Base-by-base conservation (phyloP, 2,329 filamentous ascomycete genomes). In the Cladophialophora psammophila region DNA sequence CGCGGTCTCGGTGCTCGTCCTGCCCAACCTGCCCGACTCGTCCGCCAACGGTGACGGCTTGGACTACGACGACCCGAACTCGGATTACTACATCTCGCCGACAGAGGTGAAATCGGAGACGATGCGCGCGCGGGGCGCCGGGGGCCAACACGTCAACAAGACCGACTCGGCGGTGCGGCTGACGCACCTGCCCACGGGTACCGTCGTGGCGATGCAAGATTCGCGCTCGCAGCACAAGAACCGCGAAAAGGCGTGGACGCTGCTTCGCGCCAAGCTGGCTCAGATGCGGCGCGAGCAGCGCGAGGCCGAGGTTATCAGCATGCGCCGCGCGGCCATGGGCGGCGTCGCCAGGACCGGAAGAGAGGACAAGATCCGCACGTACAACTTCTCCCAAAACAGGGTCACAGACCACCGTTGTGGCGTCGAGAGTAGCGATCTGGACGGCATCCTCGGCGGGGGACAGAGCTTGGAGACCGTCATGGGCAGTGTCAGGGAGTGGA, bases 141-240 rank as follows among this genome's bases (percentile, higher is more conserved):
- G 95, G 36, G 95, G 95, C 0, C 95, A 99, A 81, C 95, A 99
- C 80, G 95, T 99, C 76, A 99, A 99, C 81, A 97, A 94, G 78
- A 99, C 95, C 0, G 95, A 99, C 81, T 97, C 93, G 35, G 95
- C 95, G 3, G 92, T 99, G 68, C 90, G 95, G 9, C 84, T 99
- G 74, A 98, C 94, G 1, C 95, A 99, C 81, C 80, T 91, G 6
- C 95, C 95, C 1, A 96, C 93, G 0, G 91, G 91, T 53, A 95
- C 89, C 0, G 88, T 92, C 1, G 94, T 98, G 13, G 90, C 90
- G 12, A 96, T 98, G 86, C 95, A 99, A 78, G 95, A 99, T 77
- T 90, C 89, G 61, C 87, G 95, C 63, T 97, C 93, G 52, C 95
- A 99, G 81, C 89, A 92, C 73, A 88, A 92, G 71, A 99, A 99